Percentiles rank a stretch among this genome's conserved stretches.
phyloP scores from a whole-genome alignment of 768 basidiomycete genomes.

The Suillus placidus region DNA sequence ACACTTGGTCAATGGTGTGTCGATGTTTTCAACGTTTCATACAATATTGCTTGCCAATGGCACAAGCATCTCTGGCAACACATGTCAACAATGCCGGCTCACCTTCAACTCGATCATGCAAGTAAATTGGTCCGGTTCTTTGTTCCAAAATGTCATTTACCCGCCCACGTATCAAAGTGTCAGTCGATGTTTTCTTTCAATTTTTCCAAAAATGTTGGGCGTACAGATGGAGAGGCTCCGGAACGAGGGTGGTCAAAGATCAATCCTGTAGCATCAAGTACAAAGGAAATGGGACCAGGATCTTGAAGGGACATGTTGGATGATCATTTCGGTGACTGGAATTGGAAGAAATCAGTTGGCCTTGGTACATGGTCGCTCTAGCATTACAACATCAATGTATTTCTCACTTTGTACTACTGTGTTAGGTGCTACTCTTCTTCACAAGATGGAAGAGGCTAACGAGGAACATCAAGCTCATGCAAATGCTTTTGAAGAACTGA shows the following conservation, averaged over 20 bases:
- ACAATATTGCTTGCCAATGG: slow-evolving; percentile 25
- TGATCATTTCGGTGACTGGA: slow-evolving; percentile 20
- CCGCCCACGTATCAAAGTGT: slow-evolving; percentile 18
- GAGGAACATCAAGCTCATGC: neutral
- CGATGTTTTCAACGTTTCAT: slow-evolving; percentile 6
- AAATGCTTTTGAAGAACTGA: neutral
- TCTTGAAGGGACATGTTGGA: slow-evolving; percentile 17
- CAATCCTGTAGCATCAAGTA: slow-evolving; percentile 17
- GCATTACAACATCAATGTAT: neutral
- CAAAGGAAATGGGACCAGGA: slow-evolving; percentile 21
- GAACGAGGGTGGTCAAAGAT: slow-evolving; percentile 21
- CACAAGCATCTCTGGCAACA: slow-evolving; percentile 14
- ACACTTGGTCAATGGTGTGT: neutral
- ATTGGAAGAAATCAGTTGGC: slow-evolving; percentile 13
- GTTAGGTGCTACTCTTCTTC: slow-evolving; percentile 7
- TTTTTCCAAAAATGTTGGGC: slow-evolving; percentile 14
- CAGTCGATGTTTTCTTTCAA: slow-evolving; percentile 7
- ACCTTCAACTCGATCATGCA: neutral
- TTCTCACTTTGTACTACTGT: neutral
- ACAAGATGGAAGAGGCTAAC: neutral
- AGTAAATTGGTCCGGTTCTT: slow-evolving; percentile 14
- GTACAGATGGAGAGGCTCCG: slow-evolving; percentile 23
- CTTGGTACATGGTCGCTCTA: slow-evolving; percentile 7
- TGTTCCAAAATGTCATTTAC: slow-evolving; percentile 25
- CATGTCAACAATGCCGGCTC: slow-evolving; percentile 1